phyloP scores from a whole-genome alignment of 2,329 filamentous ascomycete species.

The Diaporthe longicolla region DNA sequence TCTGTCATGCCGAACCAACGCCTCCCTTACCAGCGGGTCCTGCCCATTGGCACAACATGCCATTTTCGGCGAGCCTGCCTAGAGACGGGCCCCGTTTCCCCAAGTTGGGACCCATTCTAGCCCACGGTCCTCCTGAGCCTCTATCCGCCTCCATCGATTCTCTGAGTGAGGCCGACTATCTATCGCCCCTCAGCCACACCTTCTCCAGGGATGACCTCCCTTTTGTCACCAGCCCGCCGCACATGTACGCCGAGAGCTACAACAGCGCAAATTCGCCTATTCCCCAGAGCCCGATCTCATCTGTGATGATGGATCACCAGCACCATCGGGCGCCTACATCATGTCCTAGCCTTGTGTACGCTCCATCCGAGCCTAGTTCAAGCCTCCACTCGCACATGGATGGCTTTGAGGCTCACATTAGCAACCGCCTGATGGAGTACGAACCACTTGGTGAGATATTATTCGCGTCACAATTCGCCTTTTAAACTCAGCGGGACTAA shows the following conservation, averaged over 20 bases:
- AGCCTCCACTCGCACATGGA: slow-evolving; percentile 73
- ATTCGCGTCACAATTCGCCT: slow-evolving; percentile 53
- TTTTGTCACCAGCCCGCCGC: slow-evolving; percentile 68
- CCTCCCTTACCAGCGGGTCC: slow-evolving; percentile 55
- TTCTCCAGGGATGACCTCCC: slow-evolving; percentile 68
- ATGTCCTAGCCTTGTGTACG: slow-evolving; percentile 73
- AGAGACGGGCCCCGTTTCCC: slow-evolving; percentile 60
- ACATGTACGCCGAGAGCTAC: slow-evolving; percentile 70
- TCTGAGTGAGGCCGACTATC: slow-evolving; percentile 73
- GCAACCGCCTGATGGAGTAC: slow-evolving; percentile 68
- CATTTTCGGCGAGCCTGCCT: slow-evolving; percentile 60
- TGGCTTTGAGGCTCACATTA: slow-evolving; percentile 68
- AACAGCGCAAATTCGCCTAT: slow-evolving; percentile 66
- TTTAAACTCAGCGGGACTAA: slow-evolving; percentile 45
- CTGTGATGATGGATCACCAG: slow-evolving; percentile 69
- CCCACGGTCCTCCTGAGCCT: slow-evolving; percentile 60
- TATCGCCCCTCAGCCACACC: slow-evolving; percentile 69
- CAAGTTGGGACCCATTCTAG: slow-evolving; percentile 56
- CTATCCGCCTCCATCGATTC: slow-evolving; percentile 71
- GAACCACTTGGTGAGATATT: slow-evolving; percentile 69
- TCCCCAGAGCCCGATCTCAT: slow-evolving; percentile 68
- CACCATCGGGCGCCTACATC: slow-evolving; percentile 66
- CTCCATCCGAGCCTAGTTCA: slow-evolving; percentile 72
- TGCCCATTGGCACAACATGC: slow-evolving; percentile 61
- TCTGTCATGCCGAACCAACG: slow-evolving; percentile 62